Evolutionary conservation across 2,329 filamentous ascomycete species (phyloP), one percentile per base, ranked within the genome.

Genomic region (Pseudonectria buxi): DNA sequence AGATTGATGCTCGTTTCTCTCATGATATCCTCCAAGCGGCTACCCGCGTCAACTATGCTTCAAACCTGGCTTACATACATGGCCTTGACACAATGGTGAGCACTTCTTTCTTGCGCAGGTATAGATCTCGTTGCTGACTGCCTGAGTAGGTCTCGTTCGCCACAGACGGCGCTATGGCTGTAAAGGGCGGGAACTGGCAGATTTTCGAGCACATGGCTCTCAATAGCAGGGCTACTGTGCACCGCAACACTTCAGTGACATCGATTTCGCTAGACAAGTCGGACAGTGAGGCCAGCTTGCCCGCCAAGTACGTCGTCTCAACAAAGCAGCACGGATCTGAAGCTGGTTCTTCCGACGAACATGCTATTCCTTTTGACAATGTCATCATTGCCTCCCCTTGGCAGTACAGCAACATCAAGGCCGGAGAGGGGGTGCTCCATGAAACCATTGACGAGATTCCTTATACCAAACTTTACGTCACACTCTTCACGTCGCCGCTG

Each of bases 31-130:
- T 96, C 16, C 90, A 96, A 62, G 86, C 90, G 2, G 84, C 81
- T 38, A 95, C 92, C 1, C 75, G 92, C 14, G 90, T 95, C 44
- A 96, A 96, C 60, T 98, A 95, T 62, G 92, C 85, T 1, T 86
- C 89, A 32, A 95, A 96, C 49, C 62, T 96, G 10, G 75, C 69
- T n/a, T 67, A 78, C 25, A 92, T 96, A 31, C 89, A 96, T 53
- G 92, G 87, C 0, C 64, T 98, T 1, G 87, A 94, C 52, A 79
- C 89, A 2, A 87, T 95, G 83, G 76, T 76, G 39, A 34, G 55
- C 39, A 24, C 6, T 6, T 11, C 14, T n/a, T 4, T 6, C 5
- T 18, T 31, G 3, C 10, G 7, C 13, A 7, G 5, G 6, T 7
- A 11, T 7, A 4, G 11, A n/a, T 10, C 7, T 14, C 6, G n/a